Conservation (phyloP, 768 basidiomycete species). For the Cystofilobasidium capitatum region DNA sequence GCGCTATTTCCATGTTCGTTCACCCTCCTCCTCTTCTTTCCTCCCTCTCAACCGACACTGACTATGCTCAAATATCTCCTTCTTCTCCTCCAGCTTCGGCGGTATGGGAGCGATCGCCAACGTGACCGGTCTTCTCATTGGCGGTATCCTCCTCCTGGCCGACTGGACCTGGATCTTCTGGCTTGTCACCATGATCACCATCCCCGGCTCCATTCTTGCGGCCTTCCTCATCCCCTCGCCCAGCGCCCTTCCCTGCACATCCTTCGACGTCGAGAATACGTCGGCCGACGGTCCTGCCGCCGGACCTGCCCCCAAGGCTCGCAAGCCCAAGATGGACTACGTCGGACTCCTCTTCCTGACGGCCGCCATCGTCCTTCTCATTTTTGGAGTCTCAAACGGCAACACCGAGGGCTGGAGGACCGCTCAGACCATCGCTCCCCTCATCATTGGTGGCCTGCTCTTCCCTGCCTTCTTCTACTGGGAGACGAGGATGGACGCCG, state of each 20-base stretch:
- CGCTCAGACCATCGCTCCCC: neutral
- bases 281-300: too few relatives aligned
- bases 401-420: constrained; percentile 4
- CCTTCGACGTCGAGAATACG: constrained; percentile 21
- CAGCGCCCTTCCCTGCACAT: constrained; percentile 24
- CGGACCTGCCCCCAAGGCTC: too few relatives aligned
- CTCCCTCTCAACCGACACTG: constrained; percentile 25
- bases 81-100: constrained; percentile 12
- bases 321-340: constrained; percentile 10
- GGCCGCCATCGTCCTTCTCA: constrained; percentile 31
- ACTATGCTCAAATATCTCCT: constrained; percentile 26
- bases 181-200: constrained; percentile 23
- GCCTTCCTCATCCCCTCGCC: constrained; percentile 16
- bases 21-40: constrained; percentile 24
- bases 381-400: constrained; percentile 34
- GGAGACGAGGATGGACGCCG: constrained; percentile 12
- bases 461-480: constrained; percentile 16
- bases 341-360: constrained; percentile 25
- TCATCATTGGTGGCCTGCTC: constrained; percentile 6
- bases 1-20: constrained; percentile 28
- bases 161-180: constrained; percentile 36
- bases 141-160: constrained; percentile 27
- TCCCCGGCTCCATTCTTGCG: constrained; percentile 9
- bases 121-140: constrained; percentile 27
- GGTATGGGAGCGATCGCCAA: neutral